Conservation (phyloP, 345 rosid species). For the Leavenworthia alabamica region DNA sequence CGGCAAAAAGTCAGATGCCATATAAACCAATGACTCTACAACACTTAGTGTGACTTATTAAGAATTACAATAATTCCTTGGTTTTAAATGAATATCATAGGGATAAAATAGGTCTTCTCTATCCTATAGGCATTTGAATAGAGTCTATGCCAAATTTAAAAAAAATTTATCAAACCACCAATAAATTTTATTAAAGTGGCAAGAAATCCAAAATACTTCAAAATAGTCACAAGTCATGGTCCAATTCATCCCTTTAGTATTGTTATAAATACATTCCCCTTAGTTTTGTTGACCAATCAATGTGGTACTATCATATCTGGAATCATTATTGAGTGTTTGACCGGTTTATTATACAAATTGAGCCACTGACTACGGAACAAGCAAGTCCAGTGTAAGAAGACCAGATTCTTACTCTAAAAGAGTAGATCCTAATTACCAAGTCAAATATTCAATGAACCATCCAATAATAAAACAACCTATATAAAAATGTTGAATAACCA, state of each 20-base stretch:
- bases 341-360: neutral
- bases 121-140: too few species aligned
- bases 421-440: neutral
- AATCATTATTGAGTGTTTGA: neutral
- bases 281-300: neutral
- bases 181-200: neutral
- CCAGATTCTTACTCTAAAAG: neutral
- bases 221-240: neutral
- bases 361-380: neutral
- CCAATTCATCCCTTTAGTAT: neutral
- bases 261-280: neutral
- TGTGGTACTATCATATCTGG: neutral
- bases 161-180: neutral
- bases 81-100: neutral
- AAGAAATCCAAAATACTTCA: neutral
- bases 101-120: neutral
- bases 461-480: neutral
- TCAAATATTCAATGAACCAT: neutral
- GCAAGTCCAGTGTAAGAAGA: neutral
- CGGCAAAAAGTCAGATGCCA: neutral
- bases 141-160: too few species aligned
- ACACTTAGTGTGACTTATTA: neutral
- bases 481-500: neutral
- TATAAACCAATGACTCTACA: neutral
- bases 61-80: neutral